Evolutionary conservation across 257 asterid genomes (phyloP), one percentile per base, ranked within the genome.

Genomic region (Cynanchum wilfordii): DNA sequence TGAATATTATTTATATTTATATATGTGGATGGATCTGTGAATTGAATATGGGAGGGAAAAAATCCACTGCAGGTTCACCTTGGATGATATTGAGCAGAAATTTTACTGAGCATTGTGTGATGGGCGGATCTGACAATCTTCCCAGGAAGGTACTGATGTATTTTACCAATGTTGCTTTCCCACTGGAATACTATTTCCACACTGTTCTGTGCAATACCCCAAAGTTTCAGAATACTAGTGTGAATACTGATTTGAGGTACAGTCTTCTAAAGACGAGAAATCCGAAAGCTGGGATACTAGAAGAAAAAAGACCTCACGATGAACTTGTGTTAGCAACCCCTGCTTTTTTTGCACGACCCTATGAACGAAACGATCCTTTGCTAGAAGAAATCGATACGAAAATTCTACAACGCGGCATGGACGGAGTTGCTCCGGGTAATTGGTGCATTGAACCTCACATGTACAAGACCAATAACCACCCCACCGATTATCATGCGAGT

Each of bases 81-180:
- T 83, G 88, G 88, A 86, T 83, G 89, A 73, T 77, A 27, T 74
- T 88, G 71, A 86, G 86, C 74, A 82, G 89, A 75, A 74, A 59
- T 1, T 80, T 88, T 40, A 73, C 78, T 81, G 87, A 88, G 36
- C 89, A 88, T 30, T 84, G 88, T 44, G 84, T 86, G 69, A 69
- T 42, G 1, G 11, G 58, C 20, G 88, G 89, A 47, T 62, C 75
- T 82, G 94, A 88, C 83, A 86, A 83, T 36, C 83, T 86, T 16
- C 94, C 94, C 0, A 77, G 89, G 57, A 88, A 88, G 71, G 47
- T 88, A 60, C 88, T 88, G 8, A 83, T 86, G 89, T 88, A 88
- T 79, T 88, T 83, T 24, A 79, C 74, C 89, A 88, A 88, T 25
- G 81, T 71, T 7, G 81, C 63, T 25, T 82, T 70, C 19, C 94